Evolutionary conservation across 1,139 yeast species (phyloP).

Genomic region (Lodderomyces elongisporus): DNA sequence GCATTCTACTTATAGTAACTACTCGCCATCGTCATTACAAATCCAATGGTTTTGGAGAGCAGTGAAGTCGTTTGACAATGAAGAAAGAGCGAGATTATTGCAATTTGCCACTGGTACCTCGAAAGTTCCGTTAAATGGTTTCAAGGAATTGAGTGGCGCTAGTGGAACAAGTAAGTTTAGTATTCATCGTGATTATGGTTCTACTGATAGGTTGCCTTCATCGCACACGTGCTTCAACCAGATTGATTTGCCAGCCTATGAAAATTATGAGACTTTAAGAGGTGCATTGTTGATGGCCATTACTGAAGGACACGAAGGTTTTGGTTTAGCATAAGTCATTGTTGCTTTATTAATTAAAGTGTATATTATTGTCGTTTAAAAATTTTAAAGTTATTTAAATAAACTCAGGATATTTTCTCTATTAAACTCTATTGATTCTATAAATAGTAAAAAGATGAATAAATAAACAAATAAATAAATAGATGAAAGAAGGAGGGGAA

Average conservation of each 20-base stretch:
- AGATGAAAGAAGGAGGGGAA: no score
- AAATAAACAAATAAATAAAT: no score
- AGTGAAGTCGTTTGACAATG: constrained; percentile 87
- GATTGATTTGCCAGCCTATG: constrained; percentile 90
- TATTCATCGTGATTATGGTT: constrained; percentile 85
- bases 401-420: no score
- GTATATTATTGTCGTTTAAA: constrained; percentile 1
- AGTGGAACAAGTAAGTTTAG: constrained; percentile 83
- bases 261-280: constrained; percentile 77
- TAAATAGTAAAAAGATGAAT: no score
- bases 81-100: constrained; percentile 86
- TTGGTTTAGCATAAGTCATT: constrained; percentile 66
- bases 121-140: constrained; percentile 93
- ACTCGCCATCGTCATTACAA: constrained; percentile 79
- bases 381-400: neutral
- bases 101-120: constrained; percentile 98
- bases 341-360: no score
- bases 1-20: constrained; percentile 78
- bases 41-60: constrained; percentile 99
- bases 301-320: constrained; percentile 95
- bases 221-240: constrained; percentile 97
- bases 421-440: no score
- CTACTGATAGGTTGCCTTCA: constrained; percentile 83
- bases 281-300: constrained; percentile 79
- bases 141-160: constrained; percentile 84